Percentiles rank a stretch among this genome's conserved stretches.
These are phyloP conservation scores for Cicer cuneatum DNA, from an alignment of 306 rosid genomes.

Conservation along the genomic window DNA sequence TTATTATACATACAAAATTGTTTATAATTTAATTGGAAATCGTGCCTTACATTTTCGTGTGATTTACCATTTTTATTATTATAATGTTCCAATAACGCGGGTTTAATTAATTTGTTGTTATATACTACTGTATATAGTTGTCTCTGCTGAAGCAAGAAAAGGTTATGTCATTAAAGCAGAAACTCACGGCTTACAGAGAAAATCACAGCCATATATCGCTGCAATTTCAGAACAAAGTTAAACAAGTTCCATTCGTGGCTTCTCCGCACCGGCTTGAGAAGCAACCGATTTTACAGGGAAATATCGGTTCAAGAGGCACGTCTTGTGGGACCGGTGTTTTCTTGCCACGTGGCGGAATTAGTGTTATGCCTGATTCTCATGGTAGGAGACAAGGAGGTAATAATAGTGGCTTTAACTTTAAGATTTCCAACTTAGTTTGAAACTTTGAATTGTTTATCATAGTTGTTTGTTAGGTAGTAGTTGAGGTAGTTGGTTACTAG, in stretches of 20 bases:
- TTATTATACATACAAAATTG: too few relatives aligned
- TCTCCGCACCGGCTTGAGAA: conserved; percentile 31
- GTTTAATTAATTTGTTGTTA: neutral
- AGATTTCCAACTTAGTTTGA: conserved; percentile 4
- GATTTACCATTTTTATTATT: too few relatives aligned
- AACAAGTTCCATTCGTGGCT: neutral
- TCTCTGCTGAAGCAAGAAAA: conserved; percentile 47
- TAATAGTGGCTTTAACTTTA: neutral
- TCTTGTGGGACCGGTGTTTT: conserved; percentile 86
- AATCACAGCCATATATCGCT: neutral
- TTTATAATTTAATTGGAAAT: too few relatives aligned
- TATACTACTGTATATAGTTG: conserved; percentile 11
- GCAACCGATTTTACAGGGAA: conserved; percentile 42
- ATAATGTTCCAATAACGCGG: neutral
- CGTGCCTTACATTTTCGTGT: too few relatives aligned
- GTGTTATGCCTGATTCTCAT: conserved; percentile 21
- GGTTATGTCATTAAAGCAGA: conserved; percentile 34
- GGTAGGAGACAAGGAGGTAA: conserved; percentile 41
- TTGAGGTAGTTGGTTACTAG: conserved; percentile 44
- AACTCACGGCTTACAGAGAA: conserved; percentile 21
- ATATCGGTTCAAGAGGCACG: conserved; percentile 46
- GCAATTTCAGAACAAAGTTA: conserved; percentile 44
- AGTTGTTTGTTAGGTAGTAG: conserved; percentile 38
- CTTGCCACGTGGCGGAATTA: conserved; percentile 58
- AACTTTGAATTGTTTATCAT: neutral